Base-by-base conservation (phyloP, 2,329 filamentous ascomycete species). In the Chaetothyriales sp. region DNA sequence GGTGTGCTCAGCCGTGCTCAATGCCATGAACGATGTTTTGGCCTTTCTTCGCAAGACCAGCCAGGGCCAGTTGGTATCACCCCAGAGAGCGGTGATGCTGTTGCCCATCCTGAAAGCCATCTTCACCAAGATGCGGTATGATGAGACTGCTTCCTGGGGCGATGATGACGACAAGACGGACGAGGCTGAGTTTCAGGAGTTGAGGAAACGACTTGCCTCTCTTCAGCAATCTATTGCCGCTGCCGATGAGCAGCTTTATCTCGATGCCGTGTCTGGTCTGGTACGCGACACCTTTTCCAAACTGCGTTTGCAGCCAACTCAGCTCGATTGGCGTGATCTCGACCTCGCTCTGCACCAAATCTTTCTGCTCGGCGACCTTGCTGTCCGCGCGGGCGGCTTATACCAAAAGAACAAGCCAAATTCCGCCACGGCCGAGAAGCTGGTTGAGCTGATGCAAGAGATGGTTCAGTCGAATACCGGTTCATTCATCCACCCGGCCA, bases 321-420 rank as follows among this genome's bases (percentile, higher is more conserved):
- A 81, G 55, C 78, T 95, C 68, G 86, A 94, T 66, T 98, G 92
- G 92, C 80, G 90, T 59, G 92, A 98, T 65, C 74, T 98, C 32
- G 92, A 98, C 64, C 74, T 98, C 49, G 90, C 93, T 18, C 72
- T 98, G 49, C 80, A 96, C 64, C 90, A 98, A 69, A 93, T 98
- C 83, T 94, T 84, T 63, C 72, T 95, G 43, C 95, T 98, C 66
- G 92, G 92, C 53, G 92, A 98, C 64, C 76, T 96, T 58, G 88
- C 89, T n/a, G 77, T 93, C 63, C 86, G 83, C 53, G 87, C 87
- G 59, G 84, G 87, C 55, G 88, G 89, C 18, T 68, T 95, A n/a
- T 88, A 87, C 56, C 75, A 78, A 51, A 96, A 95, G 71, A 85
- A 82, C 57, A 81, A 84, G 61, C 86, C 89, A 6, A 86, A 84